phyloP scores from a whole-genome alignment of 1,284 basidiomycete species.

The Violaceomyces palustris region DNA sequence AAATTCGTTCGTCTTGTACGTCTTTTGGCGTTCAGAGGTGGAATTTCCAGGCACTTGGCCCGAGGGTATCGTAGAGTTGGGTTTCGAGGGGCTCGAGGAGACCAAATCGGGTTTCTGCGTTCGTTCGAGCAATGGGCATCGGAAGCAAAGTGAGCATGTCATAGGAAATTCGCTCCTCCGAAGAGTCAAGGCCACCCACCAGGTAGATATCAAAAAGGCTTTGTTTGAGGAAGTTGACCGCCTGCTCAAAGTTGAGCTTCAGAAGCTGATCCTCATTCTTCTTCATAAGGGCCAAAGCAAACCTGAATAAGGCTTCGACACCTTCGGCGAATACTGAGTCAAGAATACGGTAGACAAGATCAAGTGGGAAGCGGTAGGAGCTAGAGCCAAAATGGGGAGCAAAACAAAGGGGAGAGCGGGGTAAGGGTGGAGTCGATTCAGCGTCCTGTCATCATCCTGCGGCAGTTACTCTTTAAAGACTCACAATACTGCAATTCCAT shows the following conservation, averaged over 20 bases:
- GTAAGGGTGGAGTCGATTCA: neutral
- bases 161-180: neutral
- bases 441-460: neutral
- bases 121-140: too few relatives aligned
- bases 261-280: constrained; percentile 69
- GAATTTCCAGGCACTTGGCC: neutral
- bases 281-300: constrained; percentile 78
- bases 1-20: constrained; percentile 33
- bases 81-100: too few relatives aligned
- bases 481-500: neutral
- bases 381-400: neutral
- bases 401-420: constrained; percentile 1
- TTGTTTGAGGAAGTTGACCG: constrained; percentile 39
- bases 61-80: too few relatives aligned
- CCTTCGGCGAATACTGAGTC: constrained; percentile 93
- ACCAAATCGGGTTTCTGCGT: too few relatives aligned
- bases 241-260: constrained; percentile 36
- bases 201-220: constrained; percentile 41
- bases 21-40: neutral
- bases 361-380: constrained; percentile 75
- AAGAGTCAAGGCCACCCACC: constrained; percentile 1
- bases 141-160: too few relatives aligned
- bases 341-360: constrained; percentile 90
- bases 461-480: neutral
- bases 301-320: constrained; percentile 93